Evolutionary conservation across 2,329 filamentous ascomycete species (phyloP), one percentile per base, ranked within the genome.

Genomic region (Sclerotinia trifoliorum): DNA sequence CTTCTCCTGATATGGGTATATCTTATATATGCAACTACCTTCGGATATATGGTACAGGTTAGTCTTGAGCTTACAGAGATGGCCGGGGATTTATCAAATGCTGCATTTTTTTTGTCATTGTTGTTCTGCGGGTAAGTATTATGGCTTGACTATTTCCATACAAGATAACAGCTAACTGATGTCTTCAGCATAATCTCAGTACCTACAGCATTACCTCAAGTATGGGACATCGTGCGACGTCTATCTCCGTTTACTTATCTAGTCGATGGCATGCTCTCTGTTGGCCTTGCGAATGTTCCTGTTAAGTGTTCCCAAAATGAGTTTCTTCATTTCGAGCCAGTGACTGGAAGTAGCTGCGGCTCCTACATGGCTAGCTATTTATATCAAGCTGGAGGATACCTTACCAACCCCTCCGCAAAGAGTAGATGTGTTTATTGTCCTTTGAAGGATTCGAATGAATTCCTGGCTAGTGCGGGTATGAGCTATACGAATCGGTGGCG

Each of bases 221-320:
- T 94, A 83, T 94, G 91, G 90, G 88, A 90, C 73, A 93, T 93
- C 82, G 91, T 93, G 88, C 94, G 94, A 79, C 86, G 90, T 58
- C 80, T 93, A 61, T 93, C 89, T 0, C 93, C 93, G 0, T 91
- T 97, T 66, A 94, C 90, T 0, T 97, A 96, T 77, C 81, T 95
- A 21, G 86, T 94, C 35, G 84, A 85, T 13, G 91, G 88, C 29
- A 88, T 96, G 80, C 78, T 94, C 0, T 84, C 89, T 0, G 86
- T 85, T 0, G 91, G 86, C 3, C 80, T 96, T 6, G 90, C 90
- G 52, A 88, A 90, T 74, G 86, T 86, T 0, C 61, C 79, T 0
- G 87, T 94, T 44, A 73, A 77, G 0, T 97, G 93, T 78, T 86
- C 90, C 0, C 71, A 65, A 11, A 58, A 69, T 0, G 86, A 88